These are phyloP conservation scores for Penicillium sp. DNA, from an alignment of 2,329 filamentous ascomycete genomes.

Conservation along the genomic window DNA sequence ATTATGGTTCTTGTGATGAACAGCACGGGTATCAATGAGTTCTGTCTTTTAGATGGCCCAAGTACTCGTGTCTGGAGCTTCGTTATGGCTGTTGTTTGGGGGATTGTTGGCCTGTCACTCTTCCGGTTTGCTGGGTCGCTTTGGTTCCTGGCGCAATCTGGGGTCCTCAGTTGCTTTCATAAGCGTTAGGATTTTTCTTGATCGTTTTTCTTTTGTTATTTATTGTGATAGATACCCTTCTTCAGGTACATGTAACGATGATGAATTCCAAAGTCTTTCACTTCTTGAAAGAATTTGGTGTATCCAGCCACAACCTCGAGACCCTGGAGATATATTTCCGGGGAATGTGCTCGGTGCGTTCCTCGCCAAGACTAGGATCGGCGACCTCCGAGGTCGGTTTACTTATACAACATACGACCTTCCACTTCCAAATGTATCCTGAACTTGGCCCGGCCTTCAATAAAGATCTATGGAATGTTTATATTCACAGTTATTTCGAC, in stretches of 20 bases:
- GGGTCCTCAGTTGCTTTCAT: conserved; percentile 14
- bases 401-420: too few species aligned
- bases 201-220: background rate
- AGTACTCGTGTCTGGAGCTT: conserved; percentile 13
- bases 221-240: background rate
- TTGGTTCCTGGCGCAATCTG: conserved; percentile 16
- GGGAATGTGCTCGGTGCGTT: too few species aligned
- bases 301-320: background rate
- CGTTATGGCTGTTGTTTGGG: conserved; percentile 19
- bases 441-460: too few species aligned
- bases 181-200: conserved; percentile 2
- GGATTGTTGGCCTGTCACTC: conserved; percentile 19
- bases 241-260: background rate
- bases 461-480: too few species aligned
- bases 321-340: too few species aligned
- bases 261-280: background rate
- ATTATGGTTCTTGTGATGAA: conserved; percentile 80
- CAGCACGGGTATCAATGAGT: conserved; percentile 54
- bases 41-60: conserved; percentile 17
- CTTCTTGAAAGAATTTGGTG: background rate
- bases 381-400: too few species aligned
- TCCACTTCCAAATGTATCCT: too few species aligned
- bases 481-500: too few species aligned
- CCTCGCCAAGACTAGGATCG: too few species aligned
- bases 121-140: conserved; percentile 20